phyloP scores from a whole-genome alignment of 176 grass and related monocot species.

The Lolium rigidum region DNA sequence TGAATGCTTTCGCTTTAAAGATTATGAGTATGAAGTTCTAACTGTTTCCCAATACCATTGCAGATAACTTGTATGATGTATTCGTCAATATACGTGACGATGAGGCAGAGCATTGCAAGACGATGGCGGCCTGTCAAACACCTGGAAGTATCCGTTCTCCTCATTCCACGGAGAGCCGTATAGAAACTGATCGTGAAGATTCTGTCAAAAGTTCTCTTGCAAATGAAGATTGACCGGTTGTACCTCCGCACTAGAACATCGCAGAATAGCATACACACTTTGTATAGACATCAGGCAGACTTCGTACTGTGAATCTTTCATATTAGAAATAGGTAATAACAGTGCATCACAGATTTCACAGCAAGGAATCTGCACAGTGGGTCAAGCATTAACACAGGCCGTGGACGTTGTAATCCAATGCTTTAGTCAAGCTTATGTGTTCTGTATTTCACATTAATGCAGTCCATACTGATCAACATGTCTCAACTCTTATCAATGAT shows the following conservation, averaged over 20 bases:
- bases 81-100: constrained; percentile 89
- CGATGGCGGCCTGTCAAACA: constrained; percentile 87
- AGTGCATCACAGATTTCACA: background rate
- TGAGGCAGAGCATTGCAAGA: constrained; percentile 92
- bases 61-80: constrained; percentile 91
- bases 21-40: constrained; percentile 3
- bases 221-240: background rate
- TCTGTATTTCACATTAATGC: background rate
- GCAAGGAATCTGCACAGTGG: background rate
- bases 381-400: background rate
- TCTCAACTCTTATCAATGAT: background rate
- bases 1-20: background rate
- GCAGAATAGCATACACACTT: background rate
- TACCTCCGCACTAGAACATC: background rate
- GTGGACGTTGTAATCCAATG: background rate
- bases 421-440: background rate
- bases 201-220: background rate
- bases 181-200: constrained; percentile 43
- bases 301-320: background rate
- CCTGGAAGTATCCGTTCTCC: constrained; percentile 69
- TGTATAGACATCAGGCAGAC: background rate
- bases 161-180: constrained; percentile 52
- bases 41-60: constrained; percentile 5
- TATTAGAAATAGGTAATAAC: background rate
- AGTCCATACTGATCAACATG: background rate